Conservation (phyloP, 768 basidiomycete species). For the Butyriboletus loyo region DNA sequence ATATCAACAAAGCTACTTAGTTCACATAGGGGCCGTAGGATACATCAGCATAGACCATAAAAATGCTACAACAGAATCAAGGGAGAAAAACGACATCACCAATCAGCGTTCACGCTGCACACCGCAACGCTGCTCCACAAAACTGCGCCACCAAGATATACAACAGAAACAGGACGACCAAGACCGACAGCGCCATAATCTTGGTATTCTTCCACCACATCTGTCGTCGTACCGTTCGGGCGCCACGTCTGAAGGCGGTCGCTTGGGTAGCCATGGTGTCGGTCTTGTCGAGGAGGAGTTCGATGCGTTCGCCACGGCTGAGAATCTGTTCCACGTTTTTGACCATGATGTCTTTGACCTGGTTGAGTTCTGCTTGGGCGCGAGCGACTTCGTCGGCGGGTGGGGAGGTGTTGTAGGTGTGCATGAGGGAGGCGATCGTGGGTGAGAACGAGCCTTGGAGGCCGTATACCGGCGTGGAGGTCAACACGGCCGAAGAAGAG, state of each 20-base stretch:
- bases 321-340: constrained; percentile 98
- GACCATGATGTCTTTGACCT: constrained; percentile 97
- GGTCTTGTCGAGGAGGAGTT: constrained; percentile 95
- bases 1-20: background rate
- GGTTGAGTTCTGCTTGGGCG: constrained; percentile 83
- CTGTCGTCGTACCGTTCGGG: constrained; percentile 73
- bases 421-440: constrained; percentile 70
- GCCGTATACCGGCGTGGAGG: constrained; percentile 51
- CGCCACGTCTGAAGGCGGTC: constrained; percentile 87
- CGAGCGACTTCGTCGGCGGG: constrained; percentile 86
- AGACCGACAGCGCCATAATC: constrained; percentile 58
- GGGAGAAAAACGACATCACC: background rate
- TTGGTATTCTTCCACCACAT: constrained; percentile 91
- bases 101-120: constrained; percentile 30
- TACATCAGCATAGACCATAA: constrained; percentile 8
- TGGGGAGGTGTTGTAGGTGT: constrained; percentile 85
- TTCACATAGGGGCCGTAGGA: background rate
- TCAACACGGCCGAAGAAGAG: constrained; percentile 54
- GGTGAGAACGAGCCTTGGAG: constrained; percentile 73
- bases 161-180: constrained; percentile 71
- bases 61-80: constrained; percentile 11
- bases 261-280: constrained; percentile 94
- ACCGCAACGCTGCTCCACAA: constrained; percentile 81
- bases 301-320: constrained; percentile 90
- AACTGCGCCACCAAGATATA: constrained; percentile 87